phyloP scores from a whole-genome alignment of 805 yeast genomes.

The Cyberlindnera mycetangii region DNA sequence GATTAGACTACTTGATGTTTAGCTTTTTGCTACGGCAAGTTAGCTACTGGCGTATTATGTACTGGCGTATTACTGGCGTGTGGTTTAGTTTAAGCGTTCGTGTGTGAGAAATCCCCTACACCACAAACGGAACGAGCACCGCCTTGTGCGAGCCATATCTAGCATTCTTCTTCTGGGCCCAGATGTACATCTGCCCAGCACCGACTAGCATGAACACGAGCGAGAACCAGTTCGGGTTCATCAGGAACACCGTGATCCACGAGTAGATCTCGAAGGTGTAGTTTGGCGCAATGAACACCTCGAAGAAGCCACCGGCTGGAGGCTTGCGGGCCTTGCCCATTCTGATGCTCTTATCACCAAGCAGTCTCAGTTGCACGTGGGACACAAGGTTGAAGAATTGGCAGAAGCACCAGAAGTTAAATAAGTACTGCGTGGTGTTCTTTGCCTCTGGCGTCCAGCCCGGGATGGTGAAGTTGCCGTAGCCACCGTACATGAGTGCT shows the following conservation, averaged over 20 bases:
- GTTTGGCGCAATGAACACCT: slow-evolving; percentile 85
- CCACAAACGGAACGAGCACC: slow-evolving; percentile 72
- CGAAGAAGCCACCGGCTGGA: slow-evolving; percentile 80
- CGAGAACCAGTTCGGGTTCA: slow-evolving; percentile 77
- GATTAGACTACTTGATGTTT: too few species aligned
- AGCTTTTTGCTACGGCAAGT: too few species aligned
- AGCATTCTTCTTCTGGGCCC: slow-evolving; percentile 88
- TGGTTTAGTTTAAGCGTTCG: not conserved
- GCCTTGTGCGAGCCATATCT: slow-evolving; percentile 74
- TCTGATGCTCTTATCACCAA: slow-evolving; percentile 36
- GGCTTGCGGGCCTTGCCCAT: slow-evolving; percentile 36
- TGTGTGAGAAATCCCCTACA: too few species aligned
- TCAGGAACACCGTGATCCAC: slow-evolving; percentile 69
- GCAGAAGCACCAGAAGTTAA: slow-evolving; percentile 36
- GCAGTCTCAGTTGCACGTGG: slow-evolving; percentile 63
- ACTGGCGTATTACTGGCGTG: not conserved
- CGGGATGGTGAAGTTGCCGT: slow-evolving; percentile 60
- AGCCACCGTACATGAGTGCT: slow-evolving; percentile 45
- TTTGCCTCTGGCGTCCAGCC: slow-evolving; percentile 49
- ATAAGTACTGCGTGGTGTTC: slow-evolving; percentile 23
- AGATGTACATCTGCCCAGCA: slow-evolving; percentile 77
- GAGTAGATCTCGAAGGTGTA: slow-evolving; percentile 81
- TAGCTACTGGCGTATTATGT: not conserved
- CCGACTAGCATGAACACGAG: slow-evolving; percentile 69
- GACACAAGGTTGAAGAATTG: slow-evolving; percentile 73